Base-by-base conservation (phyloP, 495 filamentous ascomycete genomes). In the Penicillium flavigenum region DNA sequence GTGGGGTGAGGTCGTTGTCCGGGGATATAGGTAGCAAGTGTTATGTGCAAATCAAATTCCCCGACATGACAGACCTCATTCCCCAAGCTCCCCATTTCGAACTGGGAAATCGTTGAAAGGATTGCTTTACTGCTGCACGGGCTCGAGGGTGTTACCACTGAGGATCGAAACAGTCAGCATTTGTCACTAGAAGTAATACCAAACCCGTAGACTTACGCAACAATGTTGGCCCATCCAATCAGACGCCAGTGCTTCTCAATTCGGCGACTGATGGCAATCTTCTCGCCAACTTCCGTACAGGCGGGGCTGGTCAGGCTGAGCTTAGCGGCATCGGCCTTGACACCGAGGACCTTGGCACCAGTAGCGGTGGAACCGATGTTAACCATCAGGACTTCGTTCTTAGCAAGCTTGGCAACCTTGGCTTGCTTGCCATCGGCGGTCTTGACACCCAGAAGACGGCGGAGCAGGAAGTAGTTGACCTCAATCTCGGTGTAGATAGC, bases 201-300 rank as follows among this genome's bases (percentile, higher is more conserved):
- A 34, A 43, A 45, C 53, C 11, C 27, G 24, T 32, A 45, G 39
- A 84, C 82, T 79, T 79, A 85, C 82, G 81, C 81, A 65, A 86
- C 86, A 74, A 96, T 96, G 67, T 91, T 96, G 46, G 92, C 92
- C 92, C 93, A 96, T 64, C 93, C 92, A 62, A 97, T 97, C 70
- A 96, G 82, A 78, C 94, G 89, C 94, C 94, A 98, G 77, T 97
- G 93, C 85, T 97, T 97, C 70, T 98, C 94, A 66, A 98, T 97
- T 83, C 95, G 86, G 76, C 94, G 83, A 71, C 85, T 89, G 70
- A 98, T 82, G 39, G 94, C 95, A 70, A 98, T 91, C 86, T 98
- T 98, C 83, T 98, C 95, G 42, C 90, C 91, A 64, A 95, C 84
- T 64, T 94, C 88, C 20, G 92, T 96, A 78, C 92, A 96, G 39